Base-by-base conservation (phyloP, 2,329 filamentous ascomycete genomes). In the Phaeosphaeriaceae sp. region DNA sequence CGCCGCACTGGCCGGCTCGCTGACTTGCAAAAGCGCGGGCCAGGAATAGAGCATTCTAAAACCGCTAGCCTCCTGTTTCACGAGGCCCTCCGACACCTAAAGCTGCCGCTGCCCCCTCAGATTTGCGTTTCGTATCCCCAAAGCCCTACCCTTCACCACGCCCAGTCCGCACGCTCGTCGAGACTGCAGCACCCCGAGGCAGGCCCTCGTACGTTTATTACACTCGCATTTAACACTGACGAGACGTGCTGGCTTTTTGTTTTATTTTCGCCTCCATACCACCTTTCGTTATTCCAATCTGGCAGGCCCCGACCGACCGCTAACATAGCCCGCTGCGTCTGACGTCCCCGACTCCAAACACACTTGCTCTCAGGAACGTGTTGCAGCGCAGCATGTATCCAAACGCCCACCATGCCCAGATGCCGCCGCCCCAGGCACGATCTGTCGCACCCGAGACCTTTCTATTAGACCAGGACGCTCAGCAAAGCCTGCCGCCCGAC, bases 381-480 rank as follows among this genome's bases (percentile, higher is more conserved):
- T 74, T 75, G 74, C 74, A 74, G 70, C 61, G 68, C 71, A 77
- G 57, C 76, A 84, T 84, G 81, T 84, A 82, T 76, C 77, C 81
- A 63, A 77, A 68, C 69, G 66, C 76, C 60, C 90, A 93, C 68
- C 75, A 84, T 82, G 87, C 91, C 75, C 85, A 89, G 69, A 97
- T 97, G 92, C 91, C 91, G 71, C 90, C 91, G 74, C 91, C 91
- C 63, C 93, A 97, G 83, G 75, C 79, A 63, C 78, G 81, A 47
- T 79, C 80, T 33, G 81, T 84, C 63, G 97, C 97, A 80, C 95
- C 95, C 69, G 95, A 99, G 85, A 98, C 95, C 42, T 99, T 99
- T 78, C 94, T 99, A 90, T 86, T 99, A 78, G 97, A 94, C 78
- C 93, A 91, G 74, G 94, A 98, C 82, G 94, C 95, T 61, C 94